These are phyloP conservation scores for Russula ochroleuca DNA, from an alignment of 768 basidiomycete species.

Conservation along the genomic window DNA sequence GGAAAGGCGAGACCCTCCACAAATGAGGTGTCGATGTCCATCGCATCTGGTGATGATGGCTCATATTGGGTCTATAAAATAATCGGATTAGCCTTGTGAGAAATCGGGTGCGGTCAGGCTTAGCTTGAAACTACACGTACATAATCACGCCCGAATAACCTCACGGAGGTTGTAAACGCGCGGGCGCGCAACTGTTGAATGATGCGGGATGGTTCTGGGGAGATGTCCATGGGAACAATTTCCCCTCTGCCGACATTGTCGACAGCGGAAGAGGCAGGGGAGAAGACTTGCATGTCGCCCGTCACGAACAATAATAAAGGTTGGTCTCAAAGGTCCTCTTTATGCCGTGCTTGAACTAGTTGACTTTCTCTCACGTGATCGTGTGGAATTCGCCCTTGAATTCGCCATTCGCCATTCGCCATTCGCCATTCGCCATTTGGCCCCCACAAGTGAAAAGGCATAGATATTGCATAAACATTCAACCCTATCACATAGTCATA, in stretches of 20 bases:
- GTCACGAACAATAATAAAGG: slow-evolving; percentile 5
- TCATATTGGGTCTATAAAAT: slow-evolving; percentile 37
- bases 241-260: slow-evolving; percentile 43
- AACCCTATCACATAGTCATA: no score
- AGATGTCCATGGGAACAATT: slow-evolving; percentile 76
- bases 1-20: slow-evolving; percentile 32
- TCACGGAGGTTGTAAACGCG: slow-evolving; percentile 59
- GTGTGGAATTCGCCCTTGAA: background rate
- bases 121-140: slow-evolving; percentile 30
- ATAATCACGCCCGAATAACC: slow-evolving; percentile 68
- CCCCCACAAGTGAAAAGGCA: no score
- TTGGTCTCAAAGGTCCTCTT: slow-evolving; percentile 6
- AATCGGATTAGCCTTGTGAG: slow-evolving; percentile 24
- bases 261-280: slow-evolving; percentile 41
- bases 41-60: slow-evolving; percentile 51
- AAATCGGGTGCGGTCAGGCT: background rate
- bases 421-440: no score
- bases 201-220: slow-evolving; percentile 50
- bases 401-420: no score
- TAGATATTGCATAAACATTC: no score
- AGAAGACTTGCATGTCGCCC: slow-evolving; percentile 52
- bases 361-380: slow-evolving; percentile 27
- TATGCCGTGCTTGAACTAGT: slow-evolving; percentile 11
- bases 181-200: slow-evolving; percentile 47
- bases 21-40: slow-evolving; percentile 68